Conservation (phyloP, 169 alveolate genomes). For the Cystoisospora suis region DNA sequence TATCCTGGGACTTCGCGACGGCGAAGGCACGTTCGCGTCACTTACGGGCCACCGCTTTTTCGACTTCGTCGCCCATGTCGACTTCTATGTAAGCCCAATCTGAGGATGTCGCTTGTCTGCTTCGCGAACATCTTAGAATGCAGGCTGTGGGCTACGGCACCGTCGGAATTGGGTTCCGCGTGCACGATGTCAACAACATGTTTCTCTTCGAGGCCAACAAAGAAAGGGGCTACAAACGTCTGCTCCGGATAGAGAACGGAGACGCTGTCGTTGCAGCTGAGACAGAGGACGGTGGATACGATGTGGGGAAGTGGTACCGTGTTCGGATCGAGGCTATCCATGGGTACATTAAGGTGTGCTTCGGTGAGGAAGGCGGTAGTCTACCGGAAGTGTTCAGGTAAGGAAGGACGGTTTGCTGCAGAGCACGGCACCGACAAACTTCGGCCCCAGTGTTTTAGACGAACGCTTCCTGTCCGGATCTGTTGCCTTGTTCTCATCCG, state of each 20-base stretch:
- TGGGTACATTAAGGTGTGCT: slow-evolving; percentile 35
- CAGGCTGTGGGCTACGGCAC: slow-evolving; percentile 69
- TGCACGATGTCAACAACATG: slow-evolving; percentile 69
- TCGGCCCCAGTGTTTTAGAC: slow-evolving; percentile 62
- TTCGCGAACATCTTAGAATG: background rate
- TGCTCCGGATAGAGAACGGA: slow-evolving; percentile 70
- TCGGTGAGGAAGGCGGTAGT: background rate
- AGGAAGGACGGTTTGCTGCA: background rate
- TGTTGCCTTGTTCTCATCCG: slow-evolving; percentile 68
- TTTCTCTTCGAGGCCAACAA: slow-evolving; percentile 65
- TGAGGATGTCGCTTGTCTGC: background rate
- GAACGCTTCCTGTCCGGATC: slow-evolving; percentile 75
- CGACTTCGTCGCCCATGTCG: slow-evolving; percentile 64
- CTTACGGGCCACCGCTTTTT: slow-evolving; percentile 70
- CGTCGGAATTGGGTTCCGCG: slow-evolving; percentile 69
- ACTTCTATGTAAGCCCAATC: slow-evolving; percentile 59
- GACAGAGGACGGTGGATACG: slow-evolving; percentile 21
- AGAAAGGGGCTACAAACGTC: slow-evolving; percentile 55
- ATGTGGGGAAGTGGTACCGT: slow-evolving; percentile 35
- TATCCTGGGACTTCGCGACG: slow-evolving; percentile 63
- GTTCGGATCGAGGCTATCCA: slow-evolving; percentile 46
- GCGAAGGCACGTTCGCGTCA: slow-evolving; percentile 73
- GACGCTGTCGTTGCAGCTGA: slow-evolving; percentile 59
- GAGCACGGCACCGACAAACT: background rate
- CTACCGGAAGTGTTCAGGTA: background rate